A percentile compares a stretch with the other conserved stretches of the same genome.
phyloP scores from a whole-genome alignment of 2,329 filamentous ascomycete genomes.

The Aspergillus arachidicola region DNA sequence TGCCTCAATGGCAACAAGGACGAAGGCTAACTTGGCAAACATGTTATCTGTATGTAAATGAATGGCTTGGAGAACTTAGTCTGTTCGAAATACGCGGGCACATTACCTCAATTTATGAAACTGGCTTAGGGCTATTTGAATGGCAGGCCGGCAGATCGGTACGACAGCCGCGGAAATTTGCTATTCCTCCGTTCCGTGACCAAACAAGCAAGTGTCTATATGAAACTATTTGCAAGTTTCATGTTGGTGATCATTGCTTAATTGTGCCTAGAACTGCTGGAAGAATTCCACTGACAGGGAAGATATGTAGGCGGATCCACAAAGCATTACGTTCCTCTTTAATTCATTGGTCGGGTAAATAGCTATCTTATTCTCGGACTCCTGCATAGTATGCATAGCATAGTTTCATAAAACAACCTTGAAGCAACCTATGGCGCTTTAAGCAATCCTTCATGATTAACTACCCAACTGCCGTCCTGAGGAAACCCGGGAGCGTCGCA shows the following conservation, averaged over 20 bases:
- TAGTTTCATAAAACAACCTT: neutral
- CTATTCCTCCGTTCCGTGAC: conserved; percentile 5
- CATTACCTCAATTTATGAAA: neutral
- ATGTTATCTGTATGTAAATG: neutral
- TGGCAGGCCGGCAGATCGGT: neutral
- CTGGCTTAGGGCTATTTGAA: neutral
- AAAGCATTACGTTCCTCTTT: no score
- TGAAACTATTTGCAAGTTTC: neutral
- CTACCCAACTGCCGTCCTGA: conserved; percentile 12
- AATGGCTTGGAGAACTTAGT: neutral
- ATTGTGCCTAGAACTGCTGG: neutral
- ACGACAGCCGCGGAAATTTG: neutral
- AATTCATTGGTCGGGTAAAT: neutral
- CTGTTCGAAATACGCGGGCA: neutral
- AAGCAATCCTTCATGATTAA: conserved; percentile 14
- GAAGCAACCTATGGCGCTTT: conserved; percentile 5
- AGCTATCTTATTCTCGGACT: no score
- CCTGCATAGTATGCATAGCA: neutral
- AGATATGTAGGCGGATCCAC: neutral
- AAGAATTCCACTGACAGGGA: neutral
- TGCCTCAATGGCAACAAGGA: conserved; percentile 2
- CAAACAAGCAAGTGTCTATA: neutral
- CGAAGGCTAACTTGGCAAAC: neutral
- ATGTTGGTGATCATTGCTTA: neutral
- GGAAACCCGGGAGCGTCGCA: conserved; percentile 17